These are phyloP conservation scores for Candida mesenterica DNA, from an alignment of 1,139 yeast species.

Conservation along the genomic window DNA sequence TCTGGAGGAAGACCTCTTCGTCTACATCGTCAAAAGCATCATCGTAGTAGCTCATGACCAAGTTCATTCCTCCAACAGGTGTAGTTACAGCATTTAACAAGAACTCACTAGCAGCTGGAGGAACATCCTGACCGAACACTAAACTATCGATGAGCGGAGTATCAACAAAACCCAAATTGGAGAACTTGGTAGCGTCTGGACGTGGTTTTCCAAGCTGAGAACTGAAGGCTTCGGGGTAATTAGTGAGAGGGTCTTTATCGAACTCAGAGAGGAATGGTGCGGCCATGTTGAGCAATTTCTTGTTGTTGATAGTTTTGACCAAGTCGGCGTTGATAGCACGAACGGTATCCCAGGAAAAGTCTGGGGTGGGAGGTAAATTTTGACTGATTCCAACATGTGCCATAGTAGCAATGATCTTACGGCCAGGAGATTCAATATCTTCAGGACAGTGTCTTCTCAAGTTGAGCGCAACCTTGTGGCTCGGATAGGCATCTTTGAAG, in stretches of 20 bases:
- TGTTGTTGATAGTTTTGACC: conserved; percentile 5
- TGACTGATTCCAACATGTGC: conserved; percentile 36
- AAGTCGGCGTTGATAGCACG: conserved; percentile 22
- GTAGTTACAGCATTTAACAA: conserved; percentile 36
- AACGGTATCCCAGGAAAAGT: conserved; percentile 39
- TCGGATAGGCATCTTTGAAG: conserved; percentile 15
- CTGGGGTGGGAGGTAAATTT: conserved; percentile 28
- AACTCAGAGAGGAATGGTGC: conserved; percentile 21
- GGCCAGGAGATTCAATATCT: conserved; percentile 17
- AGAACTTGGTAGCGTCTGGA: conserved; percentile 35
- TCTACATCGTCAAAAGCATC: conserved; percentile 20
- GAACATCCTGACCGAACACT: conserved; percentile 39
- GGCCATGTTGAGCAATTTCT: conserved; percentile 21
- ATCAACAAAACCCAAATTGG: conserved; percentile 38
- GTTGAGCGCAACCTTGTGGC: conserved; percentile 34
- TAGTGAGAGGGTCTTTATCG: conserved; percentile 14
- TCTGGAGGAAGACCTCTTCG: conserved; percentile 20
- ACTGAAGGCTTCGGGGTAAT: conserved; percentile 24
- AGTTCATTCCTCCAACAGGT: conserved; percentile 33
- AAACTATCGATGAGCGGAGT: conserved; percentile 24
- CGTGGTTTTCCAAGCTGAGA: conserved; percentile 26
- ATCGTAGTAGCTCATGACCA: conserved; percentile 32
- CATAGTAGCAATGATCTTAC: conserved; percentile 33
- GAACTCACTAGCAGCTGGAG: conserved; percentile 37
- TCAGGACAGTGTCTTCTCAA: conserved; percentile 29